Conservation (phyloP, 139 green algal genomes). For the Volvox reticuliferus region DNA sequence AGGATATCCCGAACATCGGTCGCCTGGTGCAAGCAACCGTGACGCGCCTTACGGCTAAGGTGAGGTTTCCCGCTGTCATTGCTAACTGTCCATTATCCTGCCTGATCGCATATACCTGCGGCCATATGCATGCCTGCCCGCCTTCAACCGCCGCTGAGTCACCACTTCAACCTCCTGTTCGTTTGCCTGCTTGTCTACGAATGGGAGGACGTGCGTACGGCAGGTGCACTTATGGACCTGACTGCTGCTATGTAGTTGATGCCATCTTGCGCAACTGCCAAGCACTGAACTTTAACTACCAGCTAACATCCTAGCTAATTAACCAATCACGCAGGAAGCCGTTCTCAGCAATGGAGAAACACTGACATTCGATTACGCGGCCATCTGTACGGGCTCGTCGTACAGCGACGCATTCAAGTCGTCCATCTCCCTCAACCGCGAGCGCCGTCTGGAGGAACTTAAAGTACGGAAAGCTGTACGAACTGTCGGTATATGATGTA, state of each 20-base stretch:
- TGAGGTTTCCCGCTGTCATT: background rate
- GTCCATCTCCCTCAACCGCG: background rate
- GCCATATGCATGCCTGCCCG: no score
- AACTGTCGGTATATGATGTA: background rate
- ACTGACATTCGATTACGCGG: slow-evolving; percentile 30
- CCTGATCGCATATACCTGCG: no score
- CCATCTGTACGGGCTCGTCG: slow-evolving; percentile 24
- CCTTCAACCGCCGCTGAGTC: no score
- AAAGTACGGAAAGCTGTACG: background rate
- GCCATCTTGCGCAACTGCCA: no score
- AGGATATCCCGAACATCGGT: slow-evolving; percentile 29
- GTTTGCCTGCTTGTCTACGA: no score
- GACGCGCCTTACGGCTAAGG: background rate
- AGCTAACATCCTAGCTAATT: no score
- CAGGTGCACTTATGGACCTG: no score
- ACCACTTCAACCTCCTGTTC: no score
- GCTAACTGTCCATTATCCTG: no score
- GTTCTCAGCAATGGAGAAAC: slow-evolving; percentile 16
- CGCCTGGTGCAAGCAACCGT: background rate
- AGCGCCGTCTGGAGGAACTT: slow-evolving; percentile 21
- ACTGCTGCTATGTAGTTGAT: no score
- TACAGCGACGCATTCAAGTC: slow-evolving; percentile 38
- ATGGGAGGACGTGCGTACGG: no score
- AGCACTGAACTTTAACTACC: no score
- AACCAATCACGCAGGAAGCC: background rate